These are phyloP conservation scores for Maudiozyma turicensis DNA, from an alignment of 805 yeast genomes.

Conservation along the genomic window DNA sequence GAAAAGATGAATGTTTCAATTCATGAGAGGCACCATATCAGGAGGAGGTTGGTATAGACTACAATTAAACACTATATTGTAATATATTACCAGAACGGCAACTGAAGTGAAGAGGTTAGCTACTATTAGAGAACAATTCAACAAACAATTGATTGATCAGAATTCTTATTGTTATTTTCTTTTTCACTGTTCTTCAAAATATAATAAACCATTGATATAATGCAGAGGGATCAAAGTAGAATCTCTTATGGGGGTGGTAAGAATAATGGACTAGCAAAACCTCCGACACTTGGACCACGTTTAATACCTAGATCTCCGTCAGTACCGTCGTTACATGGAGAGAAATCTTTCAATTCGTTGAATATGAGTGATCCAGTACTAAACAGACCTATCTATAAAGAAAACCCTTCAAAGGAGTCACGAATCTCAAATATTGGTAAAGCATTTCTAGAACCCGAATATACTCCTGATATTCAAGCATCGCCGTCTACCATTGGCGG, in stretches of 20 bases:
- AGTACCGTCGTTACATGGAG: constrained; percentile 14
- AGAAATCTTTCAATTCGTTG: constrained; percentile 1
- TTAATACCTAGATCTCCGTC: constrained; percentile 13
- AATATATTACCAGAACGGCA: too few species aligned
- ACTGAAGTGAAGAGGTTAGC: too few species aligned
- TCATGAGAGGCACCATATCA: too few species aligned
- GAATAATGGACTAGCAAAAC: not conserved
- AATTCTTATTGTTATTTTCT: too few species aligned
- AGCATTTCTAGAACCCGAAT: not conserved
- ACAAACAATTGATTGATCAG: too few species aligned
- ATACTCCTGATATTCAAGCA: not conserved
- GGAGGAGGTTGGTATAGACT: too few species aligned
- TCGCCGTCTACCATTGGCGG: constrained; percentile 4
- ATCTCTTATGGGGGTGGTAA: not conserved
- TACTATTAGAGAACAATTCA: too few species aligned
- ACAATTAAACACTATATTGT: too few species aligned
- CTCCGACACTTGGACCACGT: not conserved
- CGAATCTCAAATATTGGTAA: not conserved
- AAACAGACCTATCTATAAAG: not conserved
- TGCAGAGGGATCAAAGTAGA: not conserved
- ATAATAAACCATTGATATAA: not conserved
- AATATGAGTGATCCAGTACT: constrained; percentile 9
- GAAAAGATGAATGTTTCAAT: too few species aligned
- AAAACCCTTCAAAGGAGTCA: not conserved
- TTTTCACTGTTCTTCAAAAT: too few species aligned